These are phyloP conservation scores for Candida gigantensis DNA, from an alignment of 1,139 yeast species.

Conservation along the genomic window DNA sequence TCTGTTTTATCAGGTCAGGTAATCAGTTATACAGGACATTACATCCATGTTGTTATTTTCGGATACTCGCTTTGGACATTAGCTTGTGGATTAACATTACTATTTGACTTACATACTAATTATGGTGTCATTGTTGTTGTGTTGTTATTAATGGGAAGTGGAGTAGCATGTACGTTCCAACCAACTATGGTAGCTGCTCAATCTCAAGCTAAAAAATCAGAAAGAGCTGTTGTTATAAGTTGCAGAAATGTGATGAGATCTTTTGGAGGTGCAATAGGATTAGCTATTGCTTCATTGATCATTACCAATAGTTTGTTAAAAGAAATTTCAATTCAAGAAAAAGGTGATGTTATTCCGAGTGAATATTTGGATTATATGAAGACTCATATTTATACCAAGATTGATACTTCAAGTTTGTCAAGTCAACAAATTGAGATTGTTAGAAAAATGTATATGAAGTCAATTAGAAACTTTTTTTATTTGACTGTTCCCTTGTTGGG, in stretches of 20 bases:
- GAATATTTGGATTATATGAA: slow-evolving; percentile 24
- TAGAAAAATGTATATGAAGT: slow-evolving; percentile 33
- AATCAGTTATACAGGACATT: slow-evolving; percentile 43
- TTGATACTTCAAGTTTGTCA: slow-evolving; percentile 28
- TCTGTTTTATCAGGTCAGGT: slow-evolving; percentile 42
- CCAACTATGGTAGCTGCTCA: slow-evolving; percentile 55
- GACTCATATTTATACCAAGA: slow-evolving; percentile 32
- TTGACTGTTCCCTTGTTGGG: slow-evolving; percentile 45
- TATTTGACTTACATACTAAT: slow-evolving; percentile 29
- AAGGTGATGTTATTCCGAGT: slow-evolving; percentile 15
- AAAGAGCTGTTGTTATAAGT: slow-evolving; percentile 55
- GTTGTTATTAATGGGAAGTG: slow-evolving; percentile 45
- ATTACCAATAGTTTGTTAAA: slow-evolving; percentile 39
- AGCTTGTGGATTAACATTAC: slow-evolving; percentile 38
- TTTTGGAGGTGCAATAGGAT: slow-evolving; percentile 55
- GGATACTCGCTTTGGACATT: slow-evolving; percentile 47
- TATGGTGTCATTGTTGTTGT: slow-evolving; percentile 35
- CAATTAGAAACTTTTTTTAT: slow-evolving; percentile 42
- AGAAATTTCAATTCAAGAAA: slow-evolving; percentile 18
- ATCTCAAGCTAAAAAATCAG: slow-evolving; percentile 47
- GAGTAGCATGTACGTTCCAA: slow-evolving; percentile 54
- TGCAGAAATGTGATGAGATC: slow-evolving; percentile 53
- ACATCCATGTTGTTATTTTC: slow-evolving; percentile 36
- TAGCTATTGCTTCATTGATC: slow-evolving; percentile 46
- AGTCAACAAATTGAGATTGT: slow-evolving; percentile 27